Conservation (phyloP, 2,329 filamentous ascomycete species). For the Alternaria ventricosa region DNA sequence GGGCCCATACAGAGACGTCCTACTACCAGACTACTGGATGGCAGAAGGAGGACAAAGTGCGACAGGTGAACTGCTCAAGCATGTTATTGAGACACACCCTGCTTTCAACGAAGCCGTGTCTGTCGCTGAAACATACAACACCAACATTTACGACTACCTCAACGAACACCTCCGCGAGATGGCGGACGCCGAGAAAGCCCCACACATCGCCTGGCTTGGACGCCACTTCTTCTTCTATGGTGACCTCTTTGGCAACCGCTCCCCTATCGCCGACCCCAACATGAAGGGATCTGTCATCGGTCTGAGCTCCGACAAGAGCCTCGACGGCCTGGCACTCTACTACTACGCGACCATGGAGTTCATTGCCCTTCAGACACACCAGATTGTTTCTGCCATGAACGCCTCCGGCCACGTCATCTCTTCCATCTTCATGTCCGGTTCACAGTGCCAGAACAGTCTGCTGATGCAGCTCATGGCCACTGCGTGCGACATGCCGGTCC, state of each 20-base stretch:
- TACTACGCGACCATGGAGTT: conserved; percentile 99
- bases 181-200: conserved; percentile 71
- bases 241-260: conserved; percentile 95
- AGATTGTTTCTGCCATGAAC: conserved; percentile 97
- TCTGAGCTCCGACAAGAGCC: conserved; percentile 82
- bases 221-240: conserved; percentile 99
- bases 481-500: conserved; percentile 87
- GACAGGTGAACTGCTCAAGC: conserved; percentile 91
- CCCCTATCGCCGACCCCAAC: conserved; percentile 86
- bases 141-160: conserved; percentile 93
- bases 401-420: conserved; percentile 82
- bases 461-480: conserved; percentile 92
- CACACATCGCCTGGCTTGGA: conserved; percentile 81
- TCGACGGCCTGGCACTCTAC: conserved; percentile 85
- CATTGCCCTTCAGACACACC: conserved; percentile 93
- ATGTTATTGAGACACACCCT: conserved; percentile 93
- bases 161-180: conserved; percentile 85
- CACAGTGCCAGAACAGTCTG: conserved; percentile 93
- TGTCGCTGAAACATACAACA: conserved; percentile 79
- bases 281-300: conserved; percentile 94
- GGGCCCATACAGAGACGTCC: conserved; percentile 94
- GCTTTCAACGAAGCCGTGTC: conserved; percentile 82
- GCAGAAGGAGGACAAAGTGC: conserved; percentile 96
- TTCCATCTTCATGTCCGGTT: conserved; percentile 98
- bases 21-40: conserved; percentile 94